Percentiles rank a stretch among this genome's conserved stretches.
Evolutionary conservation across 768 basidiomycete genomes (phyloP).

Genomic region (Cyathus striatus): DNA sequence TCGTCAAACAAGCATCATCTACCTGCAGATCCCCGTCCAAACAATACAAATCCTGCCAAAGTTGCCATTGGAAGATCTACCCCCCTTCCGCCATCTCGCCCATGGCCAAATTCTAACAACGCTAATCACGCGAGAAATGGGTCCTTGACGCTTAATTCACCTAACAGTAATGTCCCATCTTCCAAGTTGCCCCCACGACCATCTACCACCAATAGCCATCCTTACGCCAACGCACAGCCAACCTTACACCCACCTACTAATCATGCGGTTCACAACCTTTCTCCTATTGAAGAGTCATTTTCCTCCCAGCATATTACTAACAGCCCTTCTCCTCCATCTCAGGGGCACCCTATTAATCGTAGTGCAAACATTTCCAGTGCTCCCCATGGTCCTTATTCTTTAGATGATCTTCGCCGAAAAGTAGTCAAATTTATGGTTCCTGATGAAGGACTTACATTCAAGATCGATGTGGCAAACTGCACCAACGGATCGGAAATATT

Average conservation of each 20-base stretch:
- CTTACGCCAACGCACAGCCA: constrained; percentile 54
- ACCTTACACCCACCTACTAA: constrained; percentile 27
- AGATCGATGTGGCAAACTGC: constrained; percentile 80
- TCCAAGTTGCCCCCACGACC: constrained; percentile 41
- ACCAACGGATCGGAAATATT: constrained; percentile 81
- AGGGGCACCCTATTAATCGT: constrained; percentile 50
- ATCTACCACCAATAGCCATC: constrained; percentile 43
- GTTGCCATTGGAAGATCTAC: constrained; percentile 33
- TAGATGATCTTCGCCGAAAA: constrained; percentile 75
- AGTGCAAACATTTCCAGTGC: constrained; percentile 51
- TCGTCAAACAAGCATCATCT: constrained; percentile 41
- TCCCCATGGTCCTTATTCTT: constrained; percentile 25
- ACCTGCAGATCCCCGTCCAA: constrained; percentile 59
- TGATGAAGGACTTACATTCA: constrained; percentile 73
- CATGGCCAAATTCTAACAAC: constrained; percentile 19
- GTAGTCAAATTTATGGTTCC: constrained; percentile 85
- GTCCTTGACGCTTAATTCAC: constrained; percentile 43
- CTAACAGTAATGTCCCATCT: constrained; percentile 25
- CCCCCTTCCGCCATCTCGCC: constrained; percentile 31
- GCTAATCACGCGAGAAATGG: constrained; percentile 44
- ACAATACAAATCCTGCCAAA: constrained; percentile 39
- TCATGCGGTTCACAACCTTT: constrained; percentile 42
- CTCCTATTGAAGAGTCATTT: constrained; percentile 72
- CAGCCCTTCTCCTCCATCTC: constrained; percentile 45
- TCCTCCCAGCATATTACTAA: constrained; percentile 24